Evolutionary conservation across 208 protist species (phyloP), one percentile per base, ranked within the genome.

Genomic region (Acanthamoeba lenticulata): DNA sequence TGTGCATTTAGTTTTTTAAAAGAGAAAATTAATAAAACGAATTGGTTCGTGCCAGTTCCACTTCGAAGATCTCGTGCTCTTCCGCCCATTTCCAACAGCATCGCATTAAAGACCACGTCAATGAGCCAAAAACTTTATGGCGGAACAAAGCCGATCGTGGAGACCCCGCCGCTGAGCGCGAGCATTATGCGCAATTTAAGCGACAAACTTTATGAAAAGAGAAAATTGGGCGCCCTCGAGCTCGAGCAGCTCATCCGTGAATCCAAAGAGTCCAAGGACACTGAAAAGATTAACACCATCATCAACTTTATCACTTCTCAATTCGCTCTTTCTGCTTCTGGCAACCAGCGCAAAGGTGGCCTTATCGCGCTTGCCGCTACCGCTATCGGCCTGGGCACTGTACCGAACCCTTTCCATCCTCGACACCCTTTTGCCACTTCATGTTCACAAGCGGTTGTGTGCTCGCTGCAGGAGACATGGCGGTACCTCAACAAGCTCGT

Each of bases 261-360:
- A 5, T 45, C 36, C 17, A 24, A 90, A 52, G 36, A 32, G 7
- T 47, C 95, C 17, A 86, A 47, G 40, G 88, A 96, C 27, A 21
- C 62, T 13, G n/a, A 29, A 17, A 55, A 34, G 9, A 96, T 94
- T 24, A 81, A 49, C 47, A 42, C 42, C 47, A 90, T 97, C 34
- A 86, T 96, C 55, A 40, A 62, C 21, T 67, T 49, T 21, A 88
- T 97, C 19, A 74, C 57, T 0, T 52, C 95, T 6, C 94, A 97
- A 7, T 98, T 97, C 94, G 93, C 92, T 13, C 90, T 94, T 27
- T 96, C 95, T 1, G 49, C 94, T 1, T 95, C 97, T 38, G 36
- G 94, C 36, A 98, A 98, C 65, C 69, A 49, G 65, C 95, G 98
- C 83, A 98, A 98, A 83, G 98, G 98, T 40, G 98, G 97, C 17